These are phyloP conservation scores for Paramarasmius palmivorus DNA, from an alignment of 1,284 basidiomycete species.

Conservation along the genomic window DNA sequence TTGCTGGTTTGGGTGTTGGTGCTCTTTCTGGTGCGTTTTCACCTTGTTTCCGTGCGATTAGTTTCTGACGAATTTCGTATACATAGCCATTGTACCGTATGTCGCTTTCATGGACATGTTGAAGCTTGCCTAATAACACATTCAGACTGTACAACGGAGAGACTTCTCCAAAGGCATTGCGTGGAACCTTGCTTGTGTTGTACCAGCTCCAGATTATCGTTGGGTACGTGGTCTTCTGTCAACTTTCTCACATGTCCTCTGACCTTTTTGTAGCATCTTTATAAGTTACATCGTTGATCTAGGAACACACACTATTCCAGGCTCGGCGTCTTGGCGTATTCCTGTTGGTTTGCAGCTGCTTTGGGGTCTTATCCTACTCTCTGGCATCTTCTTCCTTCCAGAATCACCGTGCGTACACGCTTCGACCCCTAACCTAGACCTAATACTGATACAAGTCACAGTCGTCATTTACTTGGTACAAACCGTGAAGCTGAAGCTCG, in stretches of 20 bases:
- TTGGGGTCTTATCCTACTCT: conserved; percentile 67
- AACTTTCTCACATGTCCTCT: not conserved
- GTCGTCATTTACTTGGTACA: conserved; percentile 62
- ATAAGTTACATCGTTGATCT: conserved; percentile 74
- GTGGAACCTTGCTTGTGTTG: conserved; percentile 74
- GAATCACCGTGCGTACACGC: conserved; percentile 69
- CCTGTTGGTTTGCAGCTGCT: conserved; percentile 69
- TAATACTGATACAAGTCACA: conserved; percentile 21
- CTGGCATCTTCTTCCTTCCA: conserved; percentile 74
- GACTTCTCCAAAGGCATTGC: conserved; percentile 73
- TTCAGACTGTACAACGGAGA: conserved; percentile 72
- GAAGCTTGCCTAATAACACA: conserved; percentile 1
- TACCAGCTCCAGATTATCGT: conserved; percentile 78
- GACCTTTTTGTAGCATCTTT: conserved; percentile 52
- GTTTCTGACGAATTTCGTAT: not conserved
- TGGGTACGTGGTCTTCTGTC: conserved; percentile 42
- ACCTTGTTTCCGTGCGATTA: no score
- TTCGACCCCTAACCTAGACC: not conserved
- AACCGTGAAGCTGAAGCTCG: conserved; percentile 56
- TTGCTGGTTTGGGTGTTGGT: conserved; percentile 78
- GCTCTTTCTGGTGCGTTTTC: conserved; percentile 58
- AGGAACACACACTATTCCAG: conserved; percentile 59
- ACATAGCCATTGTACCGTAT: conserved; percentile 67
- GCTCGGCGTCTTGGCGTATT: conserved; percentile 71
- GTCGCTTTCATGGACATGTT: conserved; percentile 14